Base-by-base conservation (phyloP, 345 rosid genomes). In the Rhodamnia argentea region DNA sequence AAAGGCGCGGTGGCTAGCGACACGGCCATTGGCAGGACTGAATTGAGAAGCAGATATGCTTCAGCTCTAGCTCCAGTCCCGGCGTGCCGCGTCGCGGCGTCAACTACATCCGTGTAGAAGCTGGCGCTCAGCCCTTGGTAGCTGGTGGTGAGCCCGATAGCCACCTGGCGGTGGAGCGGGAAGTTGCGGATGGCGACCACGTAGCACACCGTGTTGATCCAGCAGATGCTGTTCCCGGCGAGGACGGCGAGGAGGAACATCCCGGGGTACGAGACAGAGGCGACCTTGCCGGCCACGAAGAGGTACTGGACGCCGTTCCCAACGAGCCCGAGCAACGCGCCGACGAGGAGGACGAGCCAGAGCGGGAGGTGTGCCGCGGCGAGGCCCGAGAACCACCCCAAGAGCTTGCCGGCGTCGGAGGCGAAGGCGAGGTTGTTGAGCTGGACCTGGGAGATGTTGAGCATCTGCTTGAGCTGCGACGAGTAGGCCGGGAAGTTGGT, bases 191-290 rank as follows among this genome's bases (percentile, higher is more conserved):
- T 96, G 0, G 89, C 87, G 1, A 92, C 94, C 6, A 93, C 85
- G 83, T 93, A 96, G 56, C 94, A 93, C 23, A 95, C 99, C 0
- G 99, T 96, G 91, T 97, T 97, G 90, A 97, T 91, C 99, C 99
- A 97, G 51, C 99, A 97, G n/a, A 97, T 95, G 88, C 99, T 94
- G 86, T 96, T 96, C 57, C 99, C 99, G 10, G 98, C 98, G 32
- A 97, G 14, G 50, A 95, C 89, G n/a, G 96, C 92, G 74, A 97
- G 94, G 27, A 90, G 44, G 90, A 95, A 95, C 27, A 97, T 85
- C 32, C 88, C 93, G 4, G 52, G 58, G 70, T 96, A 97, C 15
- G 98, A 90, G 12, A 94, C 88, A 13, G 90, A 87, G 6, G 92
- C 58, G 87, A 94, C 86, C 18, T 89, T 88, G 37, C 88, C 84